Evolutionary conservation across 768 basidiomycete species (phyloP).

Genomic region (Amanita rubescens): DNA sequence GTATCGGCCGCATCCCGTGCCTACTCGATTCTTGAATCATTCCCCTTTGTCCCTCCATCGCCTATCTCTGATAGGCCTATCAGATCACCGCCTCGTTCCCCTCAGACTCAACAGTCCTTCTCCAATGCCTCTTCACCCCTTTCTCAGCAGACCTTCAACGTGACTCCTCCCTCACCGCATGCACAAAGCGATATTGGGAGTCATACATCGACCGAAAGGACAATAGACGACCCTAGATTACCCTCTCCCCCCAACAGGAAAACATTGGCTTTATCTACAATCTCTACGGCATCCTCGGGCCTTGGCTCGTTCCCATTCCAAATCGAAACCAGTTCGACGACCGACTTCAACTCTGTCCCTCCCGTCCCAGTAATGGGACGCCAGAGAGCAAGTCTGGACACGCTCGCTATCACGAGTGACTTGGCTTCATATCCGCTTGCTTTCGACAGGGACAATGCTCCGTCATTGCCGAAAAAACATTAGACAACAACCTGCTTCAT

Average conservation of each 20-base stretch:
- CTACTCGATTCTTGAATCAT: conserved; percentile 80
- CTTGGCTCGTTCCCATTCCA: conserved; percentile 84
- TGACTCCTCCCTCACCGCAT: conserved; percentile 33
- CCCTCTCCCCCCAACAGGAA: conserved; percentile 54
- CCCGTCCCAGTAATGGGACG: conserved; percentile 36
- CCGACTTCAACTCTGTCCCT: conserved; percentile 22
- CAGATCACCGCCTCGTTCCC: conserved; percentile 69
- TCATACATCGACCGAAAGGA: conserved; percentile 3
- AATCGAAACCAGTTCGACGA: conserved; percentile 53
- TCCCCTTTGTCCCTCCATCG: conserved; percentile 86
- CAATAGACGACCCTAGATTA: conserved; percentile 21
- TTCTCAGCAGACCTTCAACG: conserved; percentile 40
- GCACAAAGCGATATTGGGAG: conserved; percentile 21
- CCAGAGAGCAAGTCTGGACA: conserved; percentile 79
- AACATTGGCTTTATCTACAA: conserved; percentile 64
- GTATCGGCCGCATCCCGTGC: conserved; percentile 63
- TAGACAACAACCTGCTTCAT: neutral
- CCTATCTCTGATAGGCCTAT: conserved; percentile 79
- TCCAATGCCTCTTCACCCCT: conserved; percentile 52
- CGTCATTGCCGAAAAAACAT: conserved; percentile 3
- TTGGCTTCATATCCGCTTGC: conserved; percentile 77
- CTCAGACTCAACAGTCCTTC: conserved; percentile 54
- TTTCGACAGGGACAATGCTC: conserved; percentile 48
- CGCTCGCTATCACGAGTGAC: conserved; percentile 75
- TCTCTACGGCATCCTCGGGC: conserved; percentile 75